Evolutionary conservation across 2,329 filamentous ascomycete genomes (phyloP), one percentile per base, ranked within the genome.

Genomic region (Fusarium neocosmosporiellum): DNA sequence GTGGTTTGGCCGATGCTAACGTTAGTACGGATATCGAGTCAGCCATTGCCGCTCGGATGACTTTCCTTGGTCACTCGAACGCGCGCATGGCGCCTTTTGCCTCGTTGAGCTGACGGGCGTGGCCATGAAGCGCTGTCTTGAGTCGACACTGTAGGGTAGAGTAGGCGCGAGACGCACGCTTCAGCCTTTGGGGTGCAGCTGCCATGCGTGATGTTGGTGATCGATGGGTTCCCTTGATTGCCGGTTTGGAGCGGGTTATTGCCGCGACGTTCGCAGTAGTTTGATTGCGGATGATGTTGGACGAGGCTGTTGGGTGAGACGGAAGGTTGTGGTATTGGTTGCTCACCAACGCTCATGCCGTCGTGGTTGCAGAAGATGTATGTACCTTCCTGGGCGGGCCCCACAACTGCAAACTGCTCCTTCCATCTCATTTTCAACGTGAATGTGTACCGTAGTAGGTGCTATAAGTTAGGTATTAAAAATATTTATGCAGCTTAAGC

Each of bases 111-210:
- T 64, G 34, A 64, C 43, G 43, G 55, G 13, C 27, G 46, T 55
- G 27, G 20, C n/a, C 27, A 37, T 37, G 48, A 66, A 63, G 43
- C 63, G 39, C 50, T 54, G 8, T 57, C 5, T 41, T 65, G 39
- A 54, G 66, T 58, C 29, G 50, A 34, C 50, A 48, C 24, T 72
- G 50, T 58, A 59, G 24, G 46, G 37, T 59, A 71, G 67, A 64
- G 69, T 71, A 68, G 41, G 29, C 16, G n/a, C 31, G 13, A 59
- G 37, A 18, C 31, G 24, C 34, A 43, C 9, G 33, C n/a, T 41
- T n/a, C n/a, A 63, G 48, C 60, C 48, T 29, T 31, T 50, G 46
- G 7, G 46, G 24, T n/a, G 27, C 46, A 50, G 18, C 27, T 31
- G 24, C 46, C 27, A 50, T 50, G 27, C n/a, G 27, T 31, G 46